These are phyloP conservation scores for Pseudogymnoascus sp. DNA, from an alignment of 2,329 filamentous ascomycete species.

Conservation along the genomic window DNA sequence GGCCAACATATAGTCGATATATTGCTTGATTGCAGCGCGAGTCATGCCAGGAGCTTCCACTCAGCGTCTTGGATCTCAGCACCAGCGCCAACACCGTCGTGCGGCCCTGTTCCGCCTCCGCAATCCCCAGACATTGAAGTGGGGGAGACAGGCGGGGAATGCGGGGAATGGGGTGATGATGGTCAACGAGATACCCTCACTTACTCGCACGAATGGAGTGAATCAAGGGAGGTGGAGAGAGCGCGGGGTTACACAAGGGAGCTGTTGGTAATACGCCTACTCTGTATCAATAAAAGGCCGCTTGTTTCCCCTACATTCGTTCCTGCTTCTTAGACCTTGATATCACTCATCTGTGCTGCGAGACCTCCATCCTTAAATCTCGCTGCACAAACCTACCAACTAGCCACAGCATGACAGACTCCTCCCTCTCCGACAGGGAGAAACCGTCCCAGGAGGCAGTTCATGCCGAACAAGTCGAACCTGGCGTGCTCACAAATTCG, in stretches of 20 bases:
- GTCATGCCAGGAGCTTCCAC: neutral
- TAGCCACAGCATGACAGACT: neutral
- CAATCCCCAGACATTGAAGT: constrained; percentile 2
- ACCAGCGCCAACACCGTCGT: neutral
- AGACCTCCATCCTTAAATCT: neutral
- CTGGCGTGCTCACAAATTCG: neutral
- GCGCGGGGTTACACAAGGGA: neutral
- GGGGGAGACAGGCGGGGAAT: neutral
- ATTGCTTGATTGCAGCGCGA: neutral
- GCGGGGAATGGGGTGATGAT: neutral
- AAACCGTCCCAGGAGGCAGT: neutral
- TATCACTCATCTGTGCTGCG: neutral
- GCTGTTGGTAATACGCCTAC: neutral
- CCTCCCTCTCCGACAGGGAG: constrained; percentile 1
- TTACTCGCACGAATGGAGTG: neutral
- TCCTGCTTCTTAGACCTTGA: neutral
- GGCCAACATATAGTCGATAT: neutral
- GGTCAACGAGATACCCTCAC: neutral
- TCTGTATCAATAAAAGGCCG: neutral
- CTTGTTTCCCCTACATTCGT: neutral
- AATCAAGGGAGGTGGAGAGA: neutral
- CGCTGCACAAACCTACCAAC: neutral
- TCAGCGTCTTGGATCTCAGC: neutral
- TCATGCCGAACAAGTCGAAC: neutral
- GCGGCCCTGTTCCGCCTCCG: neutral